phyloP scores from a whole-genome alignment of 2,329 filamentous ascomycete genomes.

The Cordyceps fumosorosea region DNA sequence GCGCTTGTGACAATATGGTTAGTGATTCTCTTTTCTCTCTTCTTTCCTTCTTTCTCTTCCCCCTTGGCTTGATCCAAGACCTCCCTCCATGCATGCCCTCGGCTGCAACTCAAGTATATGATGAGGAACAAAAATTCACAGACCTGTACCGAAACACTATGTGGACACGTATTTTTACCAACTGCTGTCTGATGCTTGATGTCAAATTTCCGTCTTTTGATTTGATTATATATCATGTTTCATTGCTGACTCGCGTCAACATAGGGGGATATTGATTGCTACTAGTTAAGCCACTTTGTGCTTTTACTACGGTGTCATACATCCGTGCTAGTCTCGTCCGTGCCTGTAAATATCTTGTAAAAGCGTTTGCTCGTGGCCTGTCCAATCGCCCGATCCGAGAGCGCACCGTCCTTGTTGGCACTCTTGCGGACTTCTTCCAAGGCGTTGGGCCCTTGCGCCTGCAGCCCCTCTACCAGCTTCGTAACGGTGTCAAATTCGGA shows the following conservation, averaged over 20 bases:
- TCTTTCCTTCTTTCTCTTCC: constrained; percentile 6
- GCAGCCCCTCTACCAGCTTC: constrained; percentile 53
- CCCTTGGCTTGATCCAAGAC: neutral
- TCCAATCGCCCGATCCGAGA: constrained; percentile 49
- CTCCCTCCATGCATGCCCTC: neutral
- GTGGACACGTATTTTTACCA: constrained; percentile 68
- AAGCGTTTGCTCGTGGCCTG: constrained; percentile 52
- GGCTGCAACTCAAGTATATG: constrained; percentile 37
- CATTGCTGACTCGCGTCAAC: constrained; percentile 3
- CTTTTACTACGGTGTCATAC: constrained; percentile 26
- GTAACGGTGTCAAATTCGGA: constrained; percentile 52
- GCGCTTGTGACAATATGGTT: constrained; percentile 29
- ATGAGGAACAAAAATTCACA: constrained; percentile 68
- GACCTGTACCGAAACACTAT: constrained; percentile 73
- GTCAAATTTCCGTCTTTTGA: constrained; percentile 14
- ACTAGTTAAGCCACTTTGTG: neutral
- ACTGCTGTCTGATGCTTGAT: constrained; percentile 67
- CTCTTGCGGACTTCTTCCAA: constrained; percentile 56
- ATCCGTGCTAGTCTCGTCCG: constrained; percentile 49
- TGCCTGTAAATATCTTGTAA: constrained; percentile 52
- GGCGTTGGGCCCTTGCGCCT: constrained; percentile 49
- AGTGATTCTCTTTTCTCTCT: constrained; percentile 20
- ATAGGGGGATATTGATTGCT: neutral
- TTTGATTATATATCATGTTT: constrained; percentile 11
- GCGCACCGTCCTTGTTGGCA: constrained; percentile 50